Conservation (phyloP, 75 land plant genomes). For the Adiantum capillusveneris region DNA sequence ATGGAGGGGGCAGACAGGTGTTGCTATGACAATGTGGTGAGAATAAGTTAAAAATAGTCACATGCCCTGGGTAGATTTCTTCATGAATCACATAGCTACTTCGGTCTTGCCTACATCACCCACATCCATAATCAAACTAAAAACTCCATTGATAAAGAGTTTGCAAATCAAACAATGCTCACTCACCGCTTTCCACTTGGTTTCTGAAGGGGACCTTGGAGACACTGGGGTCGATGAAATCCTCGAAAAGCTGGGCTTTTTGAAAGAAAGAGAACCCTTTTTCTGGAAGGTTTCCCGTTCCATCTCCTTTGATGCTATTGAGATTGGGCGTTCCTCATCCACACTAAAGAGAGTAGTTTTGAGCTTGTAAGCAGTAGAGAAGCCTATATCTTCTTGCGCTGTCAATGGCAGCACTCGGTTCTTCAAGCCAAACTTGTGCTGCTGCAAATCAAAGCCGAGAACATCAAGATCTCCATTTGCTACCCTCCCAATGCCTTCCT, state of each 20-base stretch:
- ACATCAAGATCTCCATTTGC: not conserved
- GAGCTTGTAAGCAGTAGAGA: too few relatives aligned
- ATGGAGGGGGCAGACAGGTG: too few relatives aligned
- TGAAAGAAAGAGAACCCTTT: not conserved
- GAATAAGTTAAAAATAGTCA: too few relatives aligned
- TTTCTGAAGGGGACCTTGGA: not conserved
- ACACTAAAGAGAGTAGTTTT: not conserved
- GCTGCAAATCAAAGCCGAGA: slow-evolving; percentile 1
- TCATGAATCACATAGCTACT: too few relatives aligned
- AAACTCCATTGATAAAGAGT: not conserved
- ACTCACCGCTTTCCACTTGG: not conserved
- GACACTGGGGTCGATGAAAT: not conserved
- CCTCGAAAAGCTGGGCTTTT: not conserved
- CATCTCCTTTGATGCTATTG: not conserved
- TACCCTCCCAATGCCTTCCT: not conserved
- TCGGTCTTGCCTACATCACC: too few relatives aligned
- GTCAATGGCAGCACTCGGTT: slow-evolving; percentile 1
- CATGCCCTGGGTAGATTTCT: too few relatives aligned
- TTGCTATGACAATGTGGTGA: too few relatives aligned
- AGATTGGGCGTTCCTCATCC: not conserved
- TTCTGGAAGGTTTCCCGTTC: not conserved
- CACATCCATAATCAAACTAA: not conserved
- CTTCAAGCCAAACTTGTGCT: not conserved
- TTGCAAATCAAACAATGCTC: too few relatives aligned
- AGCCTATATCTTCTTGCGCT: not conserved